Evolutionary conservation across 305 asterid species (phyloP).

Genomic region (Plantago lanceolata): DNA sequence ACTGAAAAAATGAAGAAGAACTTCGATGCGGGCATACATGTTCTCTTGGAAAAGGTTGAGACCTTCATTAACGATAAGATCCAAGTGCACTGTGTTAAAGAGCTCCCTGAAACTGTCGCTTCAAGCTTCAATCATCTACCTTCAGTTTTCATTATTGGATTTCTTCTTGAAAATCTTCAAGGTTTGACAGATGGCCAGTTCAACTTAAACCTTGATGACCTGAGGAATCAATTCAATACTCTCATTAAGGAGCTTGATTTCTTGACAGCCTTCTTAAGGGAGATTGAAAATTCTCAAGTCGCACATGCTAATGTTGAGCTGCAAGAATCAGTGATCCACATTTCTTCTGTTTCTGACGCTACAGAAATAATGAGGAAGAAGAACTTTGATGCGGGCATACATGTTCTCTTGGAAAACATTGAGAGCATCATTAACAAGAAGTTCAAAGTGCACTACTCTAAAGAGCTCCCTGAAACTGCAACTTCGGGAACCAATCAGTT

Average conservation of each 20-base stretch:
- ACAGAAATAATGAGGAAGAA: too few species aligned
- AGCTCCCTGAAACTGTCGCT: too few species aligned
- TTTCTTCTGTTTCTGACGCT: too few species aligned
- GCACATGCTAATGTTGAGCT: slow-evolving; percentile 25
- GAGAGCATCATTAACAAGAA: slow-evolving; percentile 1
- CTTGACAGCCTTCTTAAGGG: not conserved
- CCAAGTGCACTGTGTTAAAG: not conserved
- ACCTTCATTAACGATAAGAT: not conserved
- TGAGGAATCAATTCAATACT: slow-evolving; percentile 16
- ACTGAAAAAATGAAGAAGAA: not conserved
- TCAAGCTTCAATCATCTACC: not conserved
- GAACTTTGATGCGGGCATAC: not conserved
- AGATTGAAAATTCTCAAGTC: slow-evolving; percentile 9
- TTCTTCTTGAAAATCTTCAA: slow-evolving; percentile 7
- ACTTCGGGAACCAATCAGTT: slow-evolving; percentile 1
- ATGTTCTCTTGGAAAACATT: not conserved
- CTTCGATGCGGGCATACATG: not conserved
- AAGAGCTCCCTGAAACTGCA: not conserved
- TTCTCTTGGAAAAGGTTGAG: slow-evolving; percentile 3
- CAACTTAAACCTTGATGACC: not conserved
- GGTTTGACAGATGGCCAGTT: not conserved
- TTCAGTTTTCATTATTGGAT: slow-evolving; percentile 14
- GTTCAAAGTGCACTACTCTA: not conserved
- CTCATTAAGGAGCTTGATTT: slow-evolving; percentile 3
- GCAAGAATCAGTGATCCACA: slow-evolving; percentile 17